Percentiles rank a stretch among this genome's conserved stretches.
These are phyloP conservation scores for Corchorus capsularis DNA, from an alignment of 345 rosid genomes.

Conservation along the genomic window DNA sequence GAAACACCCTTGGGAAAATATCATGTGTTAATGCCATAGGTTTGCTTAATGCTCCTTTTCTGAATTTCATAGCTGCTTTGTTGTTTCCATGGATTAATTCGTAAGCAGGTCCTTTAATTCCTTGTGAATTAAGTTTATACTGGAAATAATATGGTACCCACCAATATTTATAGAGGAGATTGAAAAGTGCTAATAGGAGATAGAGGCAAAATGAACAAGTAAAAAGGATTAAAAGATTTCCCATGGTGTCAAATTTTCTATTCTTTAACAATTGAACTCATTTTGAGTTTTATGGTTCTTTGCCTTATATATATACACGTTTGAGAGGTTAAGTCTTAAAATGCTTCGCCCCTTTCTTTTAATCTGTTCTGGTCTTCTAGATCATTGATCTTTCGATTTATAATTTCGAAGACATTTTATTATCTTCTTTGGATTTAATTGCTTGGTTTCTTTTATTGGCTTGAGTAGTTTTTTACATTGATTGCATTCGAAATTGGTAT, in stretches of 20 bases:
- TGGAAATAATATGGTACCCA: slow-evolving; percentile 29
- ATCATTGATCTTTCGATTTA: no score
- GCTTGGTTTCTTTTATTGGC: no score
- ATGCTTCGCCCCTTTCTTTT: no score
- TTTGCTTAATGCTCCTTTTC: slow-evolving; percentile 4
- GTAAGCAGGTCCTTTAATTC: slow-evolving; percentile 40
- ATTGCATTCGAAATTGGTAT: no score
- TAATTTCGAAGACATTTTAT: no score
- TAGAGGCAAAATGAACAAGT: slow-evolving; percentile 6
- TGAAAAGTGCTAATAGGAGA: slow-evolving; percentile 8
- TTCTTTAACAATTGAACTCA: no score
- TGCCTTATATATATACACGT: no score
- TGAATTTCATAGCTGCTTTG: slow-evolving; percentile 26
- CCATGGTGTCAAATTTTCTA: slow-evolving; percentile 3
- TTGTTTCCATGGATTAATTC: slow-evolving; percentile 40
- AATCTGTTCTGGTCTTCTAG: no score
- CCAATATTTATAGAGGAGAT: slow-evolving; percentile 27
- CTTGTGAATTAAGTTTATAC: slow-evolving; percentile 13
- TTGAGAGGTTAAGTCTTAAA: no score
- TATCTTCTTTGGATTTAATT: no score
- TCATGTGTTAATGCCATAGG: slow-evolving; percentile 27
- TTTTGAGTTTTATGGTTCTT: no score
- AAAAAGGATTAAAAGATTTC: slow-evolving; percentile 5
- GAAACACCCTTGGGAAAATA: slow-evolving; percentile 24
- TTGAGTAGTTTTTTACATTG: no score